Percentiles rank a stretch among this genome's conserved stretches.
phyloP scores from a whole-genome alignment of 1,139 yeast species.

The Yamadazyma membranifaciens region DNA sequence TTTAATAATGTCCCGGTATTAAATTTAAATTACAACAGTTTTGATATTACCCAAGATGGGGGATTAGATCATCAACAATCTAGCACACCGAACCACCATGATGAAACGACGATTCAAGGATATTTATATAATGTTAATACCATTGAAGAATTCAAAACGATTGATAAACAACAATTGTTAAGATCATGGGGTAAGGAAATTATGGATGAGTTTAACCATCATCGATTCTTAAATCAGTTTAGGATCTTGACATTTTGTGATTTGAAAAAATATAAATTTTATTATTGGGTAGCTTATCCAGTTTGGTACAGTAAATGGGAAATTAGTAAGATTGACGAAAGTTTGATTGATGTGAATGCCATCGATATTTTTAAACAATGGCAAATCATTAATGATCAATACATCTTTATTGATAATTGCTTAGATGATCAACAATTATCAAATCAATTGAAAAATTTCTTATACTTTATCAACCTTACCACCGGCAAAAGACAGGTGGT shows the following conservation, averaged over 20 bases:
- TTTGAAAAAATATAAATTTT: conserved; percentile 80
- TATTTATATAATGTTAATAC: conserved; percentile 68
- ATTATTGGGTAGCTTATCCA: conserved; percentile 89
- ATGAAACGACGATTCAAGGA: conserved; percentile 27
- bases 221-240: conserved; percentile 31
- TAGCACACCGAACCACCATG: neutral
- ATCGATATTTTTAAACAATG: conserved; percentile 1
- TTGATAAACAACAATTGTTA: conserved; percentile 61
- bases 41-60: conserved; percentile 18
- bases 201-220: conserved; percentile 13
- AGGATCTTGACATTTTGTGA: conserved; percentile 76
- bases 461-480: conserved; percentile 36
- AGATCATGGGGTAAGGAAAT: conserved; percentile 39
- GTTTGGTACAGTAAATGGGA: conserved; percentile 50
- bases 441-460: conserved; percentile 56
- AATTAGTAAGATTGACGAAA: conserved; percentile 1
- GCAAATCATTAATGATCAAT: conserved; percentile 12
- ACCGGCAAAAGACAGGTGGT: conserved; percentile 35
- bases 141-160: conserved; percentile 72
- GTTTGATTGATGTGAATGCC: conserved; percentile 6
- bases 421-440: conserved; percentile 50
- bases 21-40: conserved; percentile 39
- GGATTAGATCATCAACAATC: too few relatives aligned
- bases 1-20: conserved; percentile 43
- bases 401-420: conserved; percentile 66